Base-by-base conservation (phyloP, 768 basidiomycete genomes). In the Suillus cothurnatus region DNA sequence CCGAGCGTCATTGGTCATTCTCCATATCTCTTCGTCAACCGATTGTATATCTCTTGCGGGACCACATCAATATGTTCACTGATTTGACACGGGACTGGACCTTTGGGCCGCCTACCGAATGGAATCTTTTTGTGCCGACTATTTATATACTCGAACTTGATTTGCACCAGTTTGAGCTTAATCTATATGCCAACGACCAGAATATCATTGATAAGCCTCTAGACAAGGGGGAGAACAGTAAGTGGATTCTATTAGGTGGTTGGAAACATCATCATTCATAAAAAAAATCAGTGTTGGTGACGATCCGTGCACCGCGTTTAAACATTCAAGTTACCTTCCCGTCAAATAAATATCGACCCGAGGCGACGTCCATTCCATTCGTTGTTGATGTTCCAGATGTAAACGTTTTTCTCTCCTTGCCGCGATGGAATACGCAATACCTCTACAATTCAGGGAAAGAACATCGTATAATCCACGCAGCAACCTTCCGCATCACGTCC, bases 71-170 rank as follows among this genome's bases (percentile, higher is more conserved):
- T 71, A 93, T 98, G 85, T 86, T 99, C 71, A 89, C 89, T 4
- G 97, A 99, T 75, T 83, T 99, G n/a, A 88, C 89, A 39, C 92
- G 89, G 69, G 97, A 99, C 72, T 99, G 96, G 95, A 84, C 82
- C 28, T 86, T 91, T 14, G 95, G 94, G 4, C 91, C 93, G 31
- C 88, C 90, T 0, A 87, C 84, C 39, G 90, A 94, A 72, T 92
- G 89, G 73, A 81, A 89, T 67, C 89, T 88, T 55, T 99, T 95
- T 75, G 82, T 95, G 26, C 96, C 97, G 0, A 94, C 86, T 75
- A 72, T 88, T 8, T 99, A 99, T 76, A 75, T 76, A 19, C 77
- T 96, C 68, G 82, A 90, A 58, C 68, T 97, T 57, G 83, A 88
- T 63, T 76, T 98, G 65, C 82, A 88, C 72, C 88, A 94, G 71